A percentile compares a stretch with the other conserved stretches of the same genome.
phyloP scores from a whole-genome alignment of 768 basidiomycete species.

The Mycena pura region DNA sequence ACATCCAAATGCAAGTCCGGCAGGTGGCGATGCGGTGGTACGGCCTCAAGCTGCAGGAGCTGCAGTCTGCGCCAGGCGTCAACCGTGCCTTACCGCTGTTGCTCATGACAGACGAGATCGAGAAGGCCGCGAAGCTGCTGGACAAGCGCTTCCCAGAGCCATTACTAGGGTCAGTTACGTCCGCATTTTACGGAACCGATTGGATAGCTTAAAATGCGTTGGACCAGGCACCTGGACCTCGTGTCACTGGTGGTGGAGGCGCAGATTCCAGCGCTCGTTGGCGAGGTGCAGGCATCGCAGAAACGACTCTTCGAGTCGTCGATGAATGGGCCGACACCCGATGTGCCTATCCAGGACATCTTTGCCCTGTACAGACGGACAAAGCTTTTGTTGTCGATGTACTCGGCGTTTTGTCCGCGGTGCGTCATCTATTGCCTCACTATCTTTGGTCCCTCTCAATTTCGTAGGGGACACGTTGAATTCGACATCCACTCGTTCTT shows the following conservation, averaged over 20 bases:
- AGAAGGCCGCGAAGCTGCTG: slow-evolving; percentile 82
- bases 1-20: slow-evolving; percentile 71
- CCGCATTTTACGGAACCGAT: not conserved
- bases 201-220: slow-evolving; percentile 1
- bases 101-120: slow-evolving; percentile 86
- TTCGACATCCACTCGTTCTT: slow-evolving; percentile 84
- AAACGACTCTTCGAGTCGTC: slow-evolving; percentile 82
- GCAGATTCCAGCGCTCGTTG: slow-evolving; percentile 67
- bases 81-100: slow-evolving; percentile 84
- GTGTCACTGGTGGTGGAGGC: slow-evolving; percentile 78
- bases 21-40: slow-evolving; percentile 68
- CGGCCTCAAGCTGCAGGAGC: slow-evolving; percentile 64
- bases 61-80: slow-evolving; percentile 74
- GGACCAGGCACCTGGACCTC: slow-evolving; percentile 68
- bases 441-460: not conserved
- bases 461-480: slow-evolving; percentile 55
- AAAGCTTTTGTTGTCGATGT: slow-evolving; percentile 80
- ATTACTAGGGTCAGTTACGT: slow-evolving; percentile 70
- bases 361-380: slow-evolving; percentile 86
- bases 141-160: slow-evolving; percentile 90
- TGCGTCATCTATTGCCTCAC: slow-evolving; percentile 43
- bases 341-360: slow-evolving; percentile 88
- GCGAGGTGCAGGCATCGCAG: slow-evolving; percentile 71
- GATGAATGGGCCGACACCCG: slow-evolving; percentile 86
- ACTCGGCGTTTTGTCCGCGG: slow-evolving; percentile 80